Evolutionary conservation across 2,329 filamentous ascomycete species (phyloP), one percentile per base, ranked within the genome.

Genomic region (Aspergillus neoniger): DNA sequence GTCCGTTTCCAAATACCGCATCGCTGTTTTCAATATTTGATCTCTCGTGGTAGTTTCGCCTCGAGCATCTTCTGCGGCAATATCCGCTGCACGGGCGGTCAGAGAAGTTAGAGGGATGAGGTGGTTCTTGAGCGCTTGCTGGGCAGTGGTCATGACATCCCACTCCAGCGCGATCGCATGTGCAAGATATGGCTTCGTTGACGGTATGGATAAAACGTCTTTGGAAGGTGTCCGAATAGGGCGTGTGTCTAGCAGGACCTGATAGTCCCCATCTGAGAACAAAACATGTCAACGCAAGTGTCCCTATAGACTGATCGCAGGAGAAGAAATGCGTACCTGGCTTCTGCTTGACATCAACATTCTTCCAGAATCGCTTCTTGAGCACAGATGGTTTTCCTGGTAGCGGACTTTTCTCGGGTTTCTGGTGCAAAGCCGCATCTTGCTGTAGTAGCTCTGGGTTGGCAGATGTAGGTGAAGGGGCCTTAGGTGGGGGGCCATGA

Each of bases 1-100:
- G 78, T 99, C 95, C 1, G 95, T 98, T 69, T 92, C 88, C 25
- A 99, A 84, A 76, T 98, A 98, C 50, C 90, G 86, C 83, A 98
- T 85, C 55, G 95, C 79, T 64, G 86, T 88, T 17, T 80, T 81
- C 15, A 89, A 79, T 50, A 97, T 87, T 43, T 84, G 80, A 0
- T 83, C 74, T 38, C 93, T 84, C 39, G 90, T 82, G 23, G 81
- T 80, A 15, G 70, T 73, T 41, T 81, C 75, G 3, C 81, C 82
- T 9, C 76, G 65, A 0, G 73, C 74, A 66, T 96, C 91, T 67
- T 92, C 89, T 19, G 82, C 82, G 51, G 82, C 82, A 58, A 98
- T 91, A 72, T 98, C 94, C 30, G 94, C 77, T 0, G 92, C 94
- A 49, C 95, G 89, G 64, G 92, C 91, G 21, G 88, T 82, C 15